Evolutionary conservation across 169 alveolate genomes (phyloP).

Genomic region (Plasmodium blacklocki): DNA sequence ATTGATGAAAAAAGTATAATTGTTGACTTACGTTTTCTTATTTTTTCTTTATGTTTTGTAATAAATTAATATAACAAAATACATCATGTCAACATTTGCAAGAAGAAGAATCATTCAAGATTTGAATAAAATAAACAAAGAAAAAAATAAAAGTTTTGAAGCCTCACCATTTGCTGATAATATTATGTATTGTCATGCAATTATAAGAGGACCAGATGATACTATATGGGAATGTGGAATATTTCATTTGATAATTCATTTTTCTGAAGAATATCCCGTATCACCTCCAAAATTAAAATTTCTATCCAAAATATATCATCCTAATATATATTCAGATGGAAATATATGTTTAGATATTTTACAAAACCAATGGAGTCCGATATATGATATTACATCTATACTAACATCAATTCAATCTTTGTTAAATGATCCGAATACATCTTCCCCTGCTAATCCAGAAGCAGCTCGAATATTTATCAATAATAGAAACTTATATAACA

Average conservation of each 20-base stretch:
- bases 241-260: conserved; percentile 91
- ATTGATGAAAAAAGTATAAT: too few relatives aligned
- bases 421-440: conserved; percentile 95
- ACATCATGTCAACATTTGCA: conserved; percentile 86
- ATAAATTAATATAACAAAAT: neutral
- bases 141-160: conserved; percentile 90
- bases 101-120: conserved; percentile 93
- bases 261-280: conserved; percentile 93
- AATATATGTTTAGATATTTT: conserved; percentile 91
- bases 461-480: conserved; percentile 93
- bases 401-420: conserved; percentile 95
- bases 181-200: conserved; percentile 96
- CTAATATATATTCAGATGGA: conserved; percentile 94
- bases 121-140: conserved; percentile 90
- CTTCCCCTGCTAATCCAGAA: conserved; percentile 96
- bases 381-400: conserved; percentile 94
- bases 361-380: conserved; percentile 96
- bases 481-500: conserved; percentile 80
- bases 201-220: conserved; percentile 96
- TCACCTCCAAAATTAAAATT: conserved; percentile 93
- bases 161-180: conserved; percentile 94
- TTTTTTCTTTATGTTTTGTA: too few relatives aligned
- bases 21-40: too few relatives aligned
- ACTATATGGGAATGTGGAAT: conserved; percentile 97
- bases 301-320: conserved; percentile 91